phyloP scores from a whole-genome alignment of 2,329 filamentous ascomycete genomes.

The Aspergillus brunneoviolaceus region DNA sequence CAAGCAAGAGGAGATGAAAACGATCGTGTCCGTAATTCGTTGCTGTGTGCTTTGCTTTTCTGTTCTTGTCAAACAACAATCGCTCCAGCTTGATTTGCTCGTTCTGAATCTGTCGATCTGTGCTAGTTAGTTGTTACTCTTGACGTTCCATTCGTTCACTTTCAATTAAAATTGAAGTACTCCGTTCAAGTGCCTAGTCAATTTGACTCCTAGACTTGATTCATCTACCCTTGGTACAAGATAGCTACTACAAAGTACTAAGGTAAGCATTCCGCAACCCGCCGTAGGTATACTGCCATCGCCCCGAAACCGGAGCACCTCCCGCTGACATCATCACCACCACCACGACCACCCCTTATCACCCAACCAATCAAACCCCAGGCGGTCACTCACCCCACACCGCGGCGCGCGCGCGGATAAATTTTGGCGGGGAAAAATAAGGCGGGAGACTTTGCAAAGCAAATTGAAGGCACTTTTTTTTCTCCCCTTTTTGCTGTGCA shows the following conservation, averaged over 20 bases:
- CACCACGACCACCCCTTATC: not conserved
- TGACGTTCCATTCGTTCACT: not conserved
- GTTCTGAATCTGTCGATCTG: not conserved
- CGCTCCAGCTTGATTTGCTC: not conserved
- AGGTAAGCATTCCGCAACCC: too few species aligned
- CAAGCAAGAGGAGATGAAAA: not conserved
- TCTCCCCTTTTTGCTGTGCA: not conserved
- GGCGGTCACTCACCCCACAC: slow-evolving; percentile 15
- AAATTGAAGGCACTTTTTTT: not conserved
- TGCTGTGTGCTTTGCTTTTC: not conserved
- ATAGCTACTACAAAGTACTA: too few species aligned
- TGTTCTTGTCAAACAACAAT: not conserved
- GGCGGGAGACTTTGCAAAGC: not conserved
- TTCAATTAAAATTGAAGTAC: not conserved
- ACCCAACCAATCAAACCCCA: slow-evolving; percentile 14
- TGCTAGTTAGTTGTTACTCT: not conserved
- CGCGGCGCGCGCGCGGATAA: slow-evolving; percentile 5
- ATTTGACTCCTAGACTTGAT: too few species aligned
- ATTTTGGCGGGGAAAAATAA: slow-evolving; percentile 29
- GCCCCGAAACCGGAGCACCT: not conserved
- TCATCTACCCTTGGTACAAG: too few species aligned
- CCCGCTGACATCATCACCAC: slow-evolving; percentile 15
- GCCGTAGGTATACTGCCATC: too few species aligned
- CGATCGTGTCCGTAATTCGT: not conserved
- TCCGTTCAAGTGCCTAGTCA: too few species aligned